phyloP scores from a whole-genome alignment of 768 basidiomycete genomes.

The Russula olivacea region DNA sequence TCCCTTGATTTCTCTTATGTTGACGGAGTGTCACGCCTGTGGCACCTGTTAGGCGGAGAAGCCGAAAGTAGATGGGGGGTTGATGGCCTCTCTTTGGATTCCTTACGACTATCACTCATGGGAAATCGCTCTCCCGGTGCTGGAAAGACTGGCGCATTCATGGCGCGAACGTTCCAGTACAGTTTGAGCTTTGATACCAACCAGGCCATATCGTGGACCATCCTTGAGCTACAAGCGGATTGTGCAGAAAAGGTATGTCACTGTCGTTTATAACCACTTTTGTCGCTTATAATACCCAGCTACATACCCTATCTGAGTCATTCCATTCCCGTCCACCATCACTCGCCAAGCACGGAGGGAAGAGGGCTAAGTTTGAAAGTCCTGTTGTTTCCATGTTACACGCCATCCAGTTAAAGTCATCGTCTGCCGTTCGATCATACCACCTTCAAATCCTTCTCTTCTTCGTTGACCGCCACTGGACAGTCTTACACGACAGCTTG shows the following conservation, averaged over 20 bases:
- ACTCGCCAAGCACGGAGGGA: conserved; percentile 35
- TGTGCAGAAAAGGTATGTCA: conserved; percentile 57
- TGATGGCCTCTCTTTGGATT: conserved; percentile 58
- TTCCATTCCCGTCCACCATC: conserved; percentile 36
- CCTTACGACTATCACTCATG: conserved; percentile 50
- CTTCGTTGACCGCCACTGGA: conserved; percentile 77
- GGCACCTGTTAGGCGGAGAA: conserved; percentile 54
- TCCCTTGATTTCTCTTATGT: conserved; percentile 38
- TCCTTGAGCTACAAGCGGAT: conserved; percentile 76
- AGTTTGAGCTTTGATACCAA: conserved; percentile 64
- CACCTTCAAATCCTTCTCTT: conserved; percentile 78
- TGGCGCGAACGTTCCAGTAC: conserved; percentile 59
- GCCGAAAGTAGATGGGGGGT: conserved; percentile 59
- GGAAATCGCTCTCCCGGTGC: conserved; percentile 21
- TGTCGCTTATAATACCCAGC: conserved; percentile 35
- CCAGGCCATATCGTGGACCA: conserved; percentile 74
- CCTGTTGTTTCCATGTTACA: conserved; percentile 53
- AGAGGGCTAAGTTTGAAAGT: conserved; percentile 51
- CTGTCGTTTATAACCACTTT: neutral
- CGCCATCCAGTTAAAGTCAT: conserved; percentile 38
- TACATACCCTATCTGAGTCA: conserved; percentile 60
- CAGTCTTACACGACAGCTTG: conserved; percentile 48
- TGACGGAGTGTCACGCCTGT: conserved; percentile 47
- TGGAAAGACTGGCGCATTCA: conserved; percentile 41
- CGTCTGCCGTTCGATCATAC: conserved; percentile 39